phyloP scores from a whole-genome alignment of 345 rosid species.

The Excoecaria agallocha region DNA sequence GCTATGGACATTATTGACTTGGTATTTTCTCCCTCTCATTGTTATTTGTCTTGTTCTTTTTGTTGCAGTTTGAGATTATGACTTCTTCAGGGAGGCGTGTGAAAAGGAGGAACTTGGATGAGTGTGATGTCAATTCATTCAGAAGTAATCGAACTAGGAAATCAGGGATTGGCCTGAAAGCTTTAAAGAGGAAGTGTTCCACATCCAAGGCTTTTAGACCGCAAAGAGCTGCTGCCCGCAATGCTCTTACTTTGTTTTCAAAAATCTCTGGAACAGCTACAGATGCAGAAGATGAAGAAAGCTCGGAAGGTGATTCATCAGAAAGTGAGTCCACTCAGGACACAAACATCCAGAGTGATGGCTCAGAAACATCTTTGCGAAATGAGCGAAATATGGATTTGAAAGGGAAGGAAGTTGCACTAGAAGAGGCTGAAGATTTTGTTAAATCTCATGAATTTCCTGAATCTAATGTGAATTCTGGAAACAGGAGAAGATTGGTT shows the following conservation, averaged over 20 bases:
- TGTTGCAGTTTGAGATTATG: conserved; percentile 66
- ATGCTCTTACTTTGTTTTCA: conserved; percentile 81
- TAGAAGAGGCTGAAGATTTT: conserved; percentile 51
- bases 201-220: conserved; percentile 76
- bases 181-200: conserved; percentile 55
- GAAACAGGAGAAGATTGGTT: conserved; percentile 63
- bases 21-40: not conserved
- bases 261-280: conserved; percentile 76
- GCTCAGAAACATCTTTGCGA: conserved; percentile 52
- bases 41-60: not conserved
- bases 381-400: conserved; percentile 47
- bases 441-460: conserved; percentile 34
- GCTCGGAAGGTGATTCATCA: conserved; percentile 64
- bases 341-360: conserved; percentile 61
- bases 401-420: conserved; percentile 65
- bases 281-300: conserved; percentile 69
- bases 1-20: conserved; percentile 13
- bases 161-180: conserved; percentile 53
- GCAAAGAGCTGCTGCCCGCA: conserved; percentile 90
- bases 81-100: conserved; percentile 93
- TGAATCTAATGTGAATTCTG: conserved; percentile 48
- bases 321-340: conserved; percentile 68
- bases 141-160: conserved; percentile 47
- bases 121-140: conserved; percentile 49
- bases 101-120: conserved; percentile 81